phyloP scores from a whole-genome alignment of 305 asterid species.

The Fraxinus angustifolia region DNA sequence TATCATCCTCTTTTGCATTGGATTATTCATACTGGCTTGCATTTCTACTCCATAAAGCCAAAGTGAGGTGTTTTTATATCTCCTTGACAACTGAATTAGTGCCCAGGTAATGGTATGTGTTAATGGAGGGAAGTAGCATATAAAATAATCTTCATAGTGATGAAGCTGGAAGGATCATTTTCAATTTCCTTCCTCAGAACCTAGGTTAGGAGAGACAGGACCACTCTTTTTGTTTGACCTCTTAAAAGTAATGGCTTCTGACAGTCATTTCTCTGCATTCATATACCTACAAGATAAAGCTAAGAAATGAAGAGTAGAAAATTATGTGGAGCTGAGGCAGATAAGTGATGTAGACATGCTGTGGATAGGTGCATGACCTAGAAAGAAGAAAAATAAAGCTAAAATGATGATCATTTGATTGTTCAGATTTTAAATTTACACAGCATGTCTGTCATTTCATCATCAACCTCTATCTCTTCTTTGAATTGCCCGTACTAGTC shows the following conservation, averaged over 20 bases:
- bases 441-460: not conserved
- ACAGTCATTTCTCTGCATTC: not conserved
- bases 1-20: not conserved
- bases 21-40: slow-evolving; percentile 10
- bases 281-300: not conserved
- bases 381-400: not conserved
- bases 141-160: not conserved
- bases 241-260: not conserved
- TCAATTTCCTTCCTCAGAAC: not conserved
- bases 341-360: not conserved
- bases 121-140: not conserved
- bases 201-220: not conserved
- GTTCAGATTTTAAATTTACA: not conserved
- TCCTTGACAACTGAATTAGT: not conserved
- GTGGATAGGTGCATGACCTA: not conserved
- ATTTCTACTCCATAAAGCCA: slow-evolving; percentile 1
- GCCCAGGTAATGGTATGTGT: not conserved
- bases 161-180: not conserved
- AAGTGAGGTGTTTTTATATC: not conserved
- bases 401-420: not conserved
- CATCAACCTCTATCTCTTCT: not conserved
- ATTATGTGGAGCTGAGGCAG: not conserved
- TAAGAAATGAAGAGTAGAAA: not conserved
- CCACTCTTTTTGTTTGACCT: not conserved
- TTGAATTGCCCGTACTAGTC: not conserved